Evolutionary conservation across 352 stramenopile genomes (phyloP).

Genomic region (Globisporangium emineosum): DNA sequence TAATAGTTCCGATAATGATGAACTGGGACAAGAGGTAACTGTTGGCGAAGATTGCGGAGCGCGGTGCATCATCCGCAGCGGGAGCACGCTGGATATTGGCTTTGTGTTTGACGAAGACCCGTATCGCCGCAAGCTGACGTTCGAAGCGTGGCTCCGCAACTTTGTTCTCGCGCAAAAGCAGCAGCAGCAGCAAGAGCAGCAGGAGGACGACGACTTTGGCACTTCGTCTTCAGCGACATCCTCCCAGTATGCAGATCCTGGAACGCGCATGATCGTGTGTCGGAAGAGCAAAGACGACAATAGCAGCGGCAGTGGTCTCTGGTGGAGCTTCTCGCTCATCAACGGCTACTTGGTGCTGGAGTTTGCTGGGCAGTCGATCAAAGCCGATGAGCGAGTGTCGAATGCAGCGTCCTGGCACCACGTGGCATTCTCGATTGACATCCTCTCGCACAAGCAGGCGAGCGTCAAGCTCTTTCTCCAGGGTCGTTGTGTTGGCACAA

Average conservation of each 20-base stretch:
- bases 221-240: not conserved
- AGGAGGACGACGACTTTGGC: conserved; percentile 22
- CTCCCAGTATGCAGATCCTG: conserved; percentile 8
- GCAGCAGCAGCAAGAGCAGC: conserved; percentile 33
- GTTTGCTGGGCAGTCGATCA: conserved; percentile 43
- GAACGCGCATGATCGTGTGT: conserved; percentile 11
- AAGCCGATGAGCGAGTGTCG: conserved; percentile 38
- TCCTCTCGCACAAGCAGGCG: conserved; percentile 44
- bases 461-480: conserved; percentile 62
- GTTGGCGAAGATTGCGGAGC: conserved; percentile 34
- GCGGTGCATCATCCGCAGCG: conserved; percentile 44
- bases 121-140: conserved; percentile 73
- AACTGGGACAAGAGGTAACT: conserved; percentile 1
- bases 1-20: not conserved
- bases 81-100: conserved; percentile 67
- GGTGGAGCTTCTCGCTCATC: conserved; percentile 47
- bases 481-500: conserved; percentile 45
- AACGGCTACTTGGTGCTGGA: conserved; percentile 43
- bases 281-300: conserved; percentile 14
- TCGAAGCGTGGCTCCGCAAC: conserved; percentile 76
- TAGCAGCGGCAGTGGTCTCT: conserved; percentile 15
- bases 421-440: conserved; percentile 66
- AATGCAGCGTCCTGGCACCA: conserved; percentile 55
- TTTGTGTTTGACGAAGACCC: conserved; percentile 76
- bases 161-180: conserved; percentile 30